A percentile compares a stretch with the other conserved stretches of the same genome.
Conservation (phyloP, 2,329 filamentous ascomycete species). For the Penicillium sp. region DNA sequence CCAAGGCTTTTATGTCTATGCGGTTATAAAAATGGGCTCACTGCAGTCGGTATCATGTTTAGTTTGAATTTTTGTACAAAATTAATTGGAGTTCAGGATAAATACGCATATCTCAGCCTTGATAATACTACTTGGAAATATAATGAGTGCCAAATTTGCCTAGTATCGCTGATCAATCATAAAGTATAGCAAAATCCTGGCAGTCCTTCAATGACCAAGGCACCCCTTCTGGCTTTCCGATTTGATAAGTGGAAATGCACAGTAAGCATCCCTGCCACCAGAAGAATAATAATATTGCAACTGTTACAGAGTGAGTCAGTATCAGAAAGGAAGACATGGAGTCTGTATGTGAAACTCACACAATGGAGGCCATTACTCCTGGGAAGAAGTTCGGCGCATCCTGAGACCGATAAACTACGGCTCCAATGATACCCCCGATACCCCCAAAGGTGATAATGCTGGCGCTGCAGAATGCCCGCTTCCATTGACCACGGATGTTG, state of each 20-base stretch:
- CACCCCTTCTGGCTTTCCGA: neutral
- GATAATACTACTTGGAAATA: fast-evolving
- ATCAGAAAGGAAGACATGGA: neutral
- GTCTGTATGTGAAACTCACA: neutral
- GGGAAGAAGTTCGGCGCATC: neutral
- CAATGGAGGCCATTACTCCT: neutral
- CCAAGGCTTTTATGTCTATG: neutral
- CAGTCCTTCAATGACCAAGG: neutral
- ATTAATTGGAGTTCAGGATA: neutral
- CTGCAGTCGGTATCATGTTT: neutral
- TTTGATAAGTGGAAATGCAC: neutral
- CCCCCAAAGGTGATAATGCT: neutral
- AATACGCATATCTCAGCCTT: too few species aligned
- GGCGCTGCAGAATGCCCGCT: neutral
- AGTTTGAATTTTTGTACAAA: neutral
- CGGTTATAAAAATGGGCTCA: neutral
- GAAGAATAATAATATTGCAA: neutral
- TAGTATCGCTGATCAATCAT: neutral
- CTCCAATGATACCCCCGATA: neutral
- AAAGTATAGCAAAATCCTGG: neutral
- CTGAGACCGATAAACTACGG: neutral
- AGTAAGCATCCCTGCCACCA: neutral
- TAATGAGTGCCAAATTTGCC: too few species aligned
- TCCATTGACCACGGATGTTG: neutral
- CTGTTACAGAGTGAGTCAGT: neutral